Conservation (phyloP, 257 asterid genomes). For the Gentiana straminea region DNA sequence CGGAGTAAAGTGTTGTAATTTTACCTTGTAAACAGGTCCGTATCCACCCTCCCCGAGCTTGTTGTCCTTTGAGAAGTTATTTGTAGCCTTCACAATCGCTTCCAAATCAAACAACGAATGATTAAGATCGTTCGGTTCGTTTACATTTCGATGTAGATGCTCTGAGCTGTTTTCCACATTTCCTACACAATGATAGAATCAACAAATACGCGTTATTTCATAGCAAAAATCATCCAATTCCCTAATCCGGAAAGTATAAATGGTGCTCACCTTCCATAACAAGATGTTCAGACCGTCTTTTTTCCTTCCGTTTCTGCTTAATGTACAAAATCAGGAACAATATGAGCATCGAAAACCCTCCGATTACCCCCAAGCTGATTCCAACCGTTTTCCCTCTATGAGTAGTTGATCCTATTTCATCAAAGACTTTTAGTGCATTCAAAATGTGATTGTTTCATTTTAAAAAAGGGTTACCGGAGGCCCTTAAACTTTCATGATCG, state of each 20-base stretch:
- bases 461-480: too few relatives aligned
- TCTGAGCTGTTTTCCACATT: constrained; percentile 1
- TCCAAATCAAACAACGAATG: constrained; percentile 27
- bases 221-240: neutral
- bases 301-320: constrained; percentile 2
- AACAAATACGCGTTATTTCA: neutral
- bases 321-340: neutral
- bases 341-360: neutral
- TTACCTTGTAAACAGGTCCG: constrained; percentile 52
- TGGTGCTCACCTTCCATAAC: neutral
- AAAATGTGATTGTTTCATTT: neutral
- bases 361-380: constrained; percentile 5
- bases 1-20: too few relatives aligned
- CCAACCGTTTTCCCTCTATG: neutral
- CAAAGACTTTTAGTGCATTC: neutral
- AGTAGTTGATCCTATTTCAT: constrained; percentile 2
- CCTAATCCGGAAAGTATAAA: neutral
- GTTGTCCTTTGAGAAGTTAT: constrained; percentile 24
- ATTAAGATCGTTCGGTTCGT: constrained; percentile 18
- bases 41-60: constrained; percentile 52
- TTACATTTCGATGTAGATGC: neutral
- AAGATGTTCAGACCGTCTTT: neutral
- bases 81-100: constrained; percentile 23
- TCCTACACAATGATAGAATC: neutral
- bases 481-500: too few relatives aligned